Conservation (phyloP, 2,329 filamentous ascomycete genomes). For the Alternaria angustiovoidea region DNA sequence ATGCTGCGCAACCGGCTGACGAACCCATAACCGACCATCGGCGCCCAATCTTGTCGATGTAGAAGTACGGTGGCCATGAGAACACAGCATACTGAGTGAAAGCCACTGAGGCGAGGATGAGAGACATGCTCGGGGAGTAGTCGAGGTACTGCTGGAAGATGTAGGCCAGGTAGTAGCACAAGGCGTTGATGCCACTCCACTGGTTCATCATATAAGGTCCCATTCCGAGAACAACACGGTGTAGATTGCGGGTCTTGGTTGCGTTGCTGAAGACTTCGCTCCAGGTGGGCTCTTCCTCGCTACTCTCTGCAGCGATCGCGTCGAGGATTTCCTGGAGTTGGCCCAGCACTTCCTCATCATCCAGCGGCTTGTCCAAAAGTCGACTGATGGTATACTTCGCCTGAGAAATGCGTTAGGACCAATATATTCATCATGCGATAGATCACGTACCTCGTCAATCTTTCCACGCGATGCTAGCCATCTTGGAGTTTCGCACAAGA, state of each 20-base stretch:
- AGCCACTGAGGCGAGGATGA: slow-evolving; percentile 51
- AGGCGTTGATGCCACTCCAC: slow-evolving; percentile 35
- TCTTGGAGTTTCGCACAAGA: slow-evolving; percentile 52
- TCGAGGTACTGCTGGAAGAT: slow-evolving; percentile 51
- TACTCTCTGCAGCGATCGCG: slow-evolving; percentile 40
- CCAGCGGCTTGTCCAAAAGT: slow-evolving; percentile 42
- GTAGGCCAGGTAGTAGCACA: slow-evolving; percentile 51
- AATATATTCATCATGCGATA: too few species aligned
- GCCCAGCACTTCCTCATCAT: slow-evolving; percentile 43
- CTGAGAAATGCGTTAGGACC: slow-evolving; percentile 4
- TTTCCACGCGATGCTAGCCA: slow-evolving; percentile 43
- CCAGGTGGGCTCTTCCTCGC: slow-evolving; percentile 46
- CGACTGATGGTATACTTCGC: slow-evolving; percentile 35
- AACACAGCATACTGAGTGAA: slow-evolving; percentile 56
- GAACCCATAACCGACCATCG: slow-evolving; percentile 39
- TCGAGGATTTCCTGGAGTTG: slow-evolving; percentile 50
- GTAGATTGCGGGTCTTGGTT: slow-evolving; percentile 47
- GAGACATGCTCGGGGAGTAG: slow-evolving; percentile 36
- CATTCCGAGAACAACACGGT: slow-evolving; percentile 50
- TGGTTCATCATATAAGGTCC: slow-evolving; percentile 55
- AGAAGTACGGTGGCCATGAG: slow-evolving; percentile 51
- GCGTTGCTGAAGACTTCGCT: slow-evolving; percentile 48
- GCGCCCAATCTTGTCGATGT: slow-evolving; percentile 58
- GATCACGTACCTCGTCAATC: slow-evolving; percentile 30
- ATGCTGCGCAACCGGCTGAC: slow-evolving; percentile 42